Evolutionary conservation across 2,329 filamentous ascomycete species (phyloP).

Genomic region (Penicillium sclerotiorum): DNA sequence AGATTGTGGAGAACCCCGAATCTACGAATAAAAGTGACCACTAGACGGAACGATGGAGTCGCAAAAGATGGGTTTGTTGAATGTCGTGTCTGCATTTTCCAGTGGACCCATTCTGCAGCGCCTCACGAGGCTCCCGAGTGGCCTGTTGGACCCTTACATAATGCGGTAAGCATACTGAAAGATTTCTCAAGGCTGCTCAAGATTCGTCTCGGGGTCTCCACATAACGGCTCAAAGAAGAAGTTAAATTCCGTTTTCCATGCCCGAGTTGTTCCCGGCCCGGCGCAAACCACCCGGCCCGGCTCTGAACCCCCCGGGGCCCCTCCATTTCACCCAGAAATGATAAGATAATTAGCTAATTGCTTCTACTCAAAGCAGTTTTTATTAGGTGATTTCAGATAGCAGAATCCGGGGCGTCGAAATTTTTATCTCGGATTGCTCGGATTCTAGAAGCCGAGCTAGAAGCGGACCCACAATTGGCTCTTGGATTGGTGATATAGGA

Average conservation of each 20-base stretch:
- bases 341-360: conserved; percentile 1
- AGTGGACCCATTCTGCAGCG: neutral
- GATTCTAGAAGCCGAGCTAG: neutral
- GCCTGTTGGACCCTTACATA: neutral
- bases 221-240: neutral
- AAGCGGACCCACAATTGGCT: too few species aligned
- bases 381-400: neutral
- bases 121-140: neutral
- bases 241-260: neutral
- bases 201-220: neutral
- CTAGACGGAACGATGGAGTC: neutral
- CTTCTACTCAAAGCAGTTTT: neutral
- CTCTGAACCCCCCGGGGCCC: conserved; percentile 8
- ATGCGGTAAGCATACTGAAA: conserved; percentile 1
- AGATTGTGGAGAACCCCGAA: neutral
- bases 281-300: conserved; percentile 7
- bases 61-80: neutral
- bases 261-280: conserved; percentile 4
- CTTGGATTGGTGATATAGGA: too few species aligned
- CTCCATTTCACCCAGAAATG: conserved; percentile 2
- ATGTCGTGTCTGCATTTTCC: neutral
- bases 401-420: neutral
- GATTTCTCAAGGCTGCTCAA: neutral
- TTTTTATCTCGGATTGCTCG: neutral
- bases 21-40: neutral